These are phyloP conservation scores for Parmales sp. DNA, from an alignment of 108 stramenopile species.

Conservation along the genomic window DNA sequence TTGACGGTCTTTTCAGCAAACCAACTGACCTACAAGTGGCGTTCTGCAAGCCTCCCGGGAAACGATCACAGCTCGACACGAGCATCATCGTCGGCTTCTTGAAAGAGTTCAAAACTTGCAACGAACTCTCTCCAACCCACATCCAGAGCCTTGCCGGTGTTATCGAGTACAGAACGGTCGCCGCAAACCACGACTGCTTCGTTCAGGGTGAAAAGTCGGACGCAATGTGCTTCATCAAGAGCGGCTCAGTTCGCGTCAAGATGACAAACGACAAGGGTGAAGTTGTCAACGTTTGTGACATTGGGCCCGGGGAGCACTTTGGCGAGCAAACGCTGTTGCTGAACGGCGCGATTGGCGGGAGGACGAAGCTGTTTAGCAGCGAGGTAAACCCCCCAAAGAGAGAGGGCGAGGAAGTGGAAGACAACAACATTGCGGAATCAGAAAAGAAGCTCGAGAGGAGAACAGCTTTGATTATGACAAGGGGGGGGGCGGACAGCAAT, in stretches of 20 bases:
- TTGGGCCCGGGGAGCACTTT: not conserved
- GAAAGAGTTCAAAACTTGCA: not conserved
- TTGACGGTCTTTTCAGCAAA: not conserved
- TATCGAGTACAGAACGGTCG: constrained; percentile 2
- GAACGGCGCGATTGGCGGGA: constrained; percentile 10
- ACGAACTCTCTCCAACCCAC: not conserved
- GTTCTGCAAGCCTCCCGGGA: not conserved
- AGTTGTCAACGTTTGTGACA: not conserved
- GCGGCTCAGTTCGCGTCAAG: not conserved
- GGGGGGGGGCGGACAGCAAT: not conserved
- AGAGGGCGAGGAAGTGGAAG: not conserved
- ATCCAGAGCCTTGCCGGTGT: not conserved
- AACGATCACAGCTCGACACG: not conserved
- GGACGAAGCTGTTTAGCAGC: too few relatives aligned
- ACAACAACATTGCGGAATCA: not conserved
- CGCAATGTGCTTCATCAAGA: not conserved
- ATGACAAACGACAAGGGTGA: not conserved
- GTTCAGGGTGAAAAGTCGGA: not conserved
- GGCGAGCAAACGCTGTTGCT: not conserved
- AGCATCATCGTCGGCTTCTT: not conserved
- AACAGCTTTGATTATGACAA: not conserved
- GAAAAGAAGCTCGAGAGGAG: not conserved
- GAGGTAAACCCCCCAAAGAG: too few relatives aligned
- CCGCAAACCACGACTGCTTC: not conserved
- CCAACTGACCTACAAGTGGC: not conserved